These are phyloP conservation scores for Drechslerella coelobrocha DNA, from an alignment of 2,329 filamentous ascomycete species.

Conservation along the genomic window DNA sequence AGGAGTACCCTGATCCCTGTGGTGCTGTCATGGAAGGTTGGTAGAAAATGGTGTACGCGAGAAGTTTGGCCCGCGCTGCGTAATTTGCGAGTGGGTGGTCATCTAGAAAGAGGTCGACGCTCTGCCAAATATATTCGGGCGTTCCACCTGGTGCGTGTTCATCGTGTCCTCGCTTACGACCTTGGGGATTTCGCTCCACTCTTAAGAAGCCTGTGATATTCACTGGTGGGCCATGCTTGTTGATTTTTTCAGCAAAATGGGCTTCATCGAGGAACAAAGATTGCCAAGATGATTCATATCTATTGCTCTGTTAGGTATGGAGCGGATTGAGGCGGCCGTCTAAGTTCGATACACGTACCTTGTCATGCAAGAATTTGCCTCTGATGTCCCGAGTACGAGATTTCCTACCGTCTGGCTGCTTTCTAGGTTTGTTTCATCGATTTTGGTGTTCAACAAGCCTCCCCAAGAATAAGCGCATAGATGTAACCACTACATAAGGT, in stretches of 20 bases:
- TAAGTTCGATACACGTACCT: slow-evolving; percentile 13
- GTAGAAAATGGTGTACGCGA: slow-evolving; percentile 8
- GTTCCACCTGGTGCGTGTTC: not conserved
- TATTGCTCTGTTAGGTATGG: slow-evolving; percentile 3
- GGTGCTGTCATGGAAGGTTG: not conserved
- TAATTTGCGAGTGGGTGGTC: not conserved
- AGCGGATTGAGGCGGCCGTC: too few species aligned
- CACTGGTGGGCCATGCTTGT: not conserved
- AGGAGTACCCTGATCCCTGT: not conserved
- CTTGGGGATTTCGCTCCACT: not conserved
- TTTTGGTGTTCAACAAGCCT: slow-evolving; percentile 1
- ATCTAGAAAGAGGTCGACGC: not conserved
- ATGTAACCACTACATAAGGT: slow-evolving; percentile 11
- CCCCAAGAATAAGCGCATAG: slow-evolving; percentile 20
- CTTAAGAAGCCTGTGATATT: slow-evolving; percentile 10
- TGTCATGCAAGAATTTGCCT: slow-evolving; percentile 23
- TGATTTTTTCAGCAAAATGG: not conserved
- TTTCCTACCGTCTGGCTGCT: too few species aligned
- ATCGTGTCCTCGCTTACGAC: not conserved
- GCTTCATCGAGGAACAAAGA: not conserved
- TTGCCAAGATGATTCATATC: slow-evolving; percentile 14
- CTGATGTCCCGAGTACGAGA: slow-evolving; percentile 25
- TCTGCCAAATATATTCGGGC: not conserved
- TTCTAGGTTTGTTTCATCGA: too few species aligned
- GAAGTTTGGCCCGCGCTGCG: slow-evolving; percentile 8